Conservation (phyloP, 176 grass and related monocot species). For the Oryza officinalis region DNA sequence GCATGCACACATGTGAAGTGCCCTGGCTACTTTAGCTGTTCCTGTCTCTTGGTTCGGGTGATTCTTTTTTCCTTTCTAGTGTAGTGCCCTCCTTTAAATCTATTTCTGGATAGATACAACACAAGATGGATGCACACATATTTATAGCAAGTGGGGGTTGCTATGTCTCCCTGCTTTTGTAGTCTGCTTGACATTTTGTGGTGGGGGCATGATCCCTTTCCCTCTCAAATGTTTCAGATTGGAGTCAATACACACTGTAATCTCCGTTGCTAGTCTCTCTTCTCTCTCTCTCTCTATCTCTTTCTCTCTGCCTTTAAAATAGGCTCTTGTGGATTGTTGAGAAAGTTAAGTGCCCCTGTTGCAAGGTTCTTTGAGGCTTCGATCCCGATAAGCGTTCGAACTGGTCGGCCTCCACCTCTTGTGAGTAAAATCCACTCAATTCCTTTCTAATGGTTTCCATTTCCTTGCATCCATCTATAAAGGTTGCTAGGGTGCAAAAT, state of each 20-base stretch:
- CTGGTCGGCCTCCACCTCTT: not conserved
- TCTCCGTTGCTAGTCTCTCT: not conserved
- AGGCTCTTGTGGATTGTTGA: conserved; percentile 30
- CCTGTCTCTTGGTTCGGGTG: conserved; percentile 28
- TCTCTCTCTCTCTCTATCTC: too few species aligned
- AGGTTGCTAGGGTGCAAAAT: not conserved
- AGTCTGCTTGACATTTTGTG: conserved; percentile 17
- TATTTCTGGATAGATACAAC: conserved; percentile 43
- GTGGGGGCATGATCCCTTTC: conserved; percentile 39
- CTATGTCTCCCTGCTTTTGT: conserved; percentile 50
- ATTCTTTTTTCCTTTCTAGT: conserved; percentile 11
- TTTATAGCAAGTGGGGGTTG: conserved; percentile 57
- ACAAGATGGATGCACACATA: conserved; percentile 41
- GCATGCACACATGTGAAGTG: conserved; percentile 46
- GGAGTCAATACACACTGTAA: conserved; percentile 26
- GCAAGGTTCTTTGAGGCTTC: conserved; percentile 34
- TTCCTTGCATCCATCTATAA: not conserved
- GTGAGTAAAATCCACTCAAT: conserved; percentile 32
- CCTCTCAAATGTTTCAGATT: conserved; percentile 28
- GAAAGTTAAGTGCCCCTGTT: conserved; percentile 24
- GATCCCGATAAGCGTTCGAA: conserved; percentile 41
- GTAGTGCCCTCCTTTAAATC: conserved; percentile 44
- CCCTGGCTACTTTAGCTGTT: conserved; percentile 46
- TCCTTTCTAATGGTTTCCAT: not conserved
- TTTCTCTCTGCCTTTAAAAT: conserved; percentile 36